Evolutionary conservation across 1,284 basidiomycete genomes (phyloP).

Genomic region (Apiotrichum veenhuisii): DNA sequence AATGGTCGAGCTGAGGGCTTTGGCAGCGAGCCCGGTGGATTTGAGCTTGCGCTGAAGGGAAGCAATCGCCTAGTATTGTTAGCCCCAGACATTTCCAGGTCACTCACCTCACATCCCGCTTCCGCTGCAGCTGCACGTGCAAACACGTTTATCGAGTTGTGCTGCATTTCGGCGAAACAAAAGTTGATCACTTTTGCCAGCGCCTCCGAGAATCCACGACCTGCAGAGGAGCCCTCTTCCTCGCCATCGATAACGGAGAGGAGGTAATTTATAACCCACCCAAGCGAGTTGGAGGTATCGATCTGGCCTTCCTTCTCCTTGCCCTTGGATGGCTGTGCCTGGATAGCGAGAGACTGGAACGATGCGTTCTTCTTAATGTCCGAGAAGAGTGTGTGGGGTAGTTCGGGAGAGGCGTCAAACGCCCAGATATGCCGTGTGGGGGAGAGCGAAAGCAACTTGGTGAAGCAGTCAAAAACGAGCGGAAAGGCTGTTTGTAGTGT

Average conservation of each 20-base stretch:
- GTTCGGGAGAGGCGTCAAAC: constrained; percentile 54
- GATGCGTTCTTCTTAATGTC: constrained; percentile 73
- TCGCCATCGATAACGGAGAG: constrained; percentile 32
- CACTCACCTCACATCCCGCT: constrained; percentile 61
- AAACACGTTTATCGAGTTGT: constrained; percentile 59
- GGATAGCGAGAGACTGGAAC: constrained; percentile 56
- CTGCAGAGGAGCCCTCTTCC: constrained; percentile 53
- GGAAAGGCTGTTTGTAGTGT: constrained; percentile 62
- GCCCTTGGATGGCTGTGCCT: constrained; percentile 1
- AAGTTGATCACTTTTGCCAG: constrained; percentile 66
- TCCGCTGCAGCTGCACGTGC: constrained; percentile 60
- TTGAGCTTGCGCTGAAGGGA: constrained; percentile 16
- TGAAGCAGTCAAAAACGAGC: constrained; percentile 56
- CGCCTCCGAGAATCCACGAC: constrained; percentile 61
- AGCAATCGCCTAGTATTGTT: constrained; percentile 19
- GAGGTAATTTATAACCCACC: constrained; percentile 39
- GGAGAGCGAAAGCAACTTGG: constrained; percentile 55
- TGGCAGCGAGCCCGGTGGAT: constrained; percentile 3
- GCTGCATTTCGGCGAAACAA: constrained; percentile 71
- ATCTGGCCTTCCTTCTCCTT: constrained; percentile 26
- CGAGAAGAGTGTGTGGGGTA: constrained; percentile 68
- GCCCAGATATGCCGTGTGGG: constrained; percentile 63
- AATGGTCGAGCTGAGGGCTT: constrained; percentile 32
- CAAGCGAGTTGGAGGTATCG: constrained; percentile 15
- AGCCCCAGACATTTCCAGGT: background rate